phyloP scores from a whole-genome alignment of 257 asterid species.

The Solanum peruvianum region DNA sequence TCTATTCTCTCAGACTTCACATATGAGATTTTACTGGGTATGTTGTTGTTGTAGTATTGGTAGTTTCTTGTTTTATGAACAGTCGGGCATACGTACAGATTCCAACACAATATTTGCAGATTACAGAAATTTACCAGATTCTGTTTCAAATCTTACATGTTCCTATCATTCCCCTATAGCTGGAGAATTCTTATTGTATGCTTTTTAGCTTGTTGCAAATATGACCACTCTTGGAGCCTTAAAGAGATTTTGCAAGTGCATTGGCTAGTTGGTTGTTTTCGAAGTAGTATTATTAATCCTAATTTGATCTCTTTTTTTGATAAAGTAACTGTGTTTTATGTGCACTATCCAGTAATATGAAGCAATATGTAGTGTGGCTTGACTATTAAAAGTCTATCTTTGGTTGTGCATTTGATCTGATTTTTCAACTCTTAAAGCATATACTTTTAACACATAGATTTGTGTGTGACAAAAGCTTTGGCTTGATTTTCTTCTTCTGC shows the following conservation, averaged over 20 bases:
- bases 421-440: background rate
- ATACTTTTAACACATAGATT: background rate
- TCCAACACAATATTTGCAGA: background rate
- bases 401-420: background rate
- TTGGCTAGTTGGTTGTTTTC: background rate
- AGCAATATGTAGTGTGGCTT: background rate
- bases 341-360: background rate
- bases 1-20: background rate
- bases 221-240: background rate
- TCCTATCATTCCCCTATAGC: background rate
- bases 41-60: background rate
- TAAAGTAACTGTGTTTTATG: background rate
- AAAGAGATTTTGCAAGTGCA: background rate
- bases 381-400: background rate
- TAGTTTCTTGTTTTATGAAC: background rate
- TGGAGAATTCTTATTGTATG: background rate
- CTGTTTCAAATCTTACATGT: background rate
- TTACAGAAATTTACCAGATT: background rate
- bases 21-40: background rate
- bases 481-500: background rate
- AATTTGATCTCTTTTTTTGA: background rate
- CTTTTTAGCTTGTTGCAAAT: background rate
- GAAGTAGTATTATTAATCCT: background rate
- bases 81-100: background rate
- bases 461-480: background rate